phyloP scores from a whole-genome alignment of 805 yeast species.

The Sungouiella blattae region DNA sequence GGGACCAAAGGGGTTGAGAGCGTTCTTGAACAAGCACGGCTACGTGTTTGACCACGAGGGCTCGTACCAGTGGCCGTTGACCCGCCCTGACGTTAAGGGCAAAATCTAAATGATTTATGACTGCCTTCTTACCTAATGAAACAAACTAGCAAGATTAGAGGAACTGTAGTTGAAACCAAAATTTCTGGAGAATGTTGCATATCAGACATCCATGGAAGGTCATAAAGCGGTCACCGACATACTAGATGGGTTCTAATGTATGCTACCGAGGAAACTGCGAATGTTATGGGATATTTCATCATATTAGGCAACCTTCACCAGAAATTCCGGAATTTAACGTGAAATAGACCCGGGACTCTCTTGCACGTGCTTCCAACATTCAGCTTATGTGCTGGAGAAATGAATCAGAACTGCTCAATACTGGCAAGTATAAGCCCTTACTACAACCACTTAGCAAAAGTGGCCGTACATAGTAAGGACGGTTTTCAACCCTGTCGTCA shows the following conservation, averaged over 20 bases:
- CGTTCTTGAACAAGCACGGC: conserved; percentile 66
- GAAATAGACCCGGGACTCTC: no score
- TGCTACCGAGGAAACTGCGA: conserved; percentile 97
- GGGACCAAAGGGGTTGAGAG: conserved; percentile 69
- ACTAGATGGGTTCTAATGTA: conserved; percentile 81
- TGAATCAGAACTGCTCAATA: conserved; percentile 64
- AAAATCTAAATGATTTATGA: conserved; percentile 16
- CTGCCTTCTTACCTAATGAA: background rate
- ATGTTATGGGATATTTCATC: conserved; percentile 80
- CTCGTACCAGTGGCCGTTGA: conserved; percentile 88
- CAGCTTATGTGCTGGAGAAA: conserved; percentile 13
- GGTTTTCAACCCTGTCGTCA: conserved; percentile 79
- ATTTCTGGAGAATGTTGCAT: conserved; percentile 4
- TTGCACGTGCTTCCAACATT: conserved; percentile 26
- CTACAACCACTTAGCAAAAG: conserved; percentile 37
- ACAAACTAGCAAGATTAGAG: background rate
- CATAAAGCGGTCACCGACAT: conserved; percentile 80
- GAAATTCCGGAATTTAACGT: no score
- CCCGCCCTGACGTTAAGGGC: conserved; percentile 44
- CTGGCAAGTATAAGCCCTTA: conserved; percentile 85
- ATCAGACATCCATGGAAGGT: conserved; percentile 96
- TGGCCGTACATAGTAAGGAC: conserved; percentile 35
- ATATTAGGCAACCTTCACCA: conserved; percentile 34
- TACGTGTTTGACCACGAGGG: conserved; percentile 63
- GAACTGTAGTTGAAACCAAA: background rate